phyloP scores from a whole-genome alignment of 108 stramenopile species.

The Parmales sp. region DNA sequence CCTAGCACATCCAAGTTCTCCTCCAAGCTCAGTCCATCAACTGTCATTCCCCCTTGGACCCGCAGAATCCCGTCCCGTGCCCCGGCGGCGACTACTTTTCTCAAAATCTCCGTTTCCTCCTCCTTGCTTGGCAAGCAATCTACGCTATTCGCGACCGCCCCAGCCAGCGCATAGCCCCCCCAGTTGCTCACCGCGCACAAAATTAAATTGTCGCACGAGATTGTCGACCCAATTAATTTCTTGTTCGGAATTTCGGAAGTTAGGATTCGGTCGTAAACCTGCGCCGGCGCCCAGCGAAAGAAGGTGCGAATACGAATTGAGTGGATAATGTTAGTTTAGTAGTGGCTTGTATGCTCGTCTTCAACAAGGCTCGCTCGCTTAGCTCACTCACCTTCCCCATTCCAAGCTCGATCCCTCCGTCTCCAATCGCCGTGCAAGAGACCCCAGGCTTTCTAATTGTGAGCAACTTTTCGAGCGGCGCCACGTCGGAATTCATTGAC shows the following conservation, averaged over 20 bases:
- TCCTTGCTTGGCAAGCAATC: conserved; percentile 40
- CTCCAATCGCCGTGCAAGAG: conserved; percentile 46
- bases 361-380: too few species aligned
- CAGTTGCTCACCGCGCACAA: conserved; percentile 74
- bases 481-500: conserved; percentile 59
- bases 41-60: conserved; percentile 52
- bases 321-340: too few species aligned
- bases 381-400: conserved; percentile 81
- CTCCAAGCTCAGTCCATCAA: conserved; percentile 63
- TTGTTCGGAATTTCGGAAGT: too few species aligned
- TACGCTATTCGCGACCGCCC: conserved; percentile 38
- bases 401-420: conserved; percentile 73
- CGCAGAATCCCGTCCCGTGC: conserved; percentile 63
- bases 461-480: conserved; percentile 55
- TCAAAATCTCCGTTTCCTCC: conserved; percentile 40
- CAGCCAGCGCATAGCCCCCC: conserved; percentile 71
- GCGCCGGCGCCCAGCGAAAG: too few species aligned
- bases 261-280: too few species aligned
- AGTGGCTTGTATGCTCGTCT: too few species aligned
- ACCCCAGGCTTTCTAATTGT: neutral
- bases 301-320: too few species aligned
- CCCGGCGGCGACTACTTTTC: conserved; percentile 41
- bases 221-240: too few species aligned
- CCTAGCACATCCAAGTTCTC: conserved; percentile 46
- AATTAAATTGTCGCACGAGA: conserved; percentile 51